A percentile compares a stretch with the other conserved stretches of the same genome.
These are phyloP conservation scores for Plasmopara viticola DNA, from an alignment of 352 stramenopile species.

Conservation along the genomic window DNA sequence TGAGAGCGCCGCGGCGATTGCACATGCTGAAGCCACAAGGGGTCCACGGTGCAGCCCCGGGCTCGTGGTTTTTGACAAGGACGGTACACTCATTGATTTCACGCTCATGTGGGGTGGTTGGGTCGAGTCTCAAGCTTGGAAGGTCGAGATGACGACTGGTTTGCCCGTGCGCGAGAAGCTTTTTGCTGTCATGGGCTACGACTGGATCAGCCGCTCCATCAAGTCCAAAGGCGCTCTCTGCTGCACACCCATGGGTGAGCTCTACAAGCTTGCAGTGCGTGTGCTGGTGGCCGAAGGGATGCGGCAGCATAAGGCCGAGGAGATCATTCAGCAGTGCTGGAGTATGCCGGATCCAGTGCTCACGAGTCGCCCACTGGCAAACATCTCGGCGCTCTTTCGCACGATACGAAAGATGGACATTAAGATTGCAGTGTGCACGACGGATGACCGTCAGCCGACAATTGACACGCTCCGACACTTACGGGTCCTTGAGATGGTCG, in stretches of 20 bases:
- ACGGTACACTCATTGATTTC: slow-evolving; percentile 88
- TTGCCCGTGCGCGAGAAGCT: slow-evolving; percentile 78
- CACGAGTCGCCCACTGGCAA: slow-evolving; percentile 62
- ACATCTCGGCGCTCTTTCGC: slow-evolving; percentile 73
- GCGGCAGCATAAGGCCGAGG: slow-evolving; percentile 45
- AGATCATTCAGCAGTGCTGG: slow-evolving; percentile 74
- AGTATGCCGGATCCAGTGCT: slow-evolving; percentile 73
- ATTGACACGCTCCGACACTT: slow-evolving; percentile 73
- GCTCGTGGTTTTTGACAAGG: slow-evolving; percentile 87
- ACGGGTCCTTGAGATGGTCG: slow-evolving; percentile 66
- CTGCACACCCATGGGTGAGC: slow-evolving; percentile 79
- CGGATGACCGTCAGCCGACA: slow-evolving; percentile 74
- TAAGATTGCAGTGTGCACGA: slow-evolving; percentile 87
- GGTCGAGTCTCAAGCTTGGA: slow-evolving; percentile 80
- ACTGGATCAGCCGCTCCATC: slow-evolving; percentile 78
- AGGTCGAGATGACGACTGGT: slow-evolving; percentile 77
- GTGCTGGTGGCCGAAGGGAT: slow-evolving; percentile 73
- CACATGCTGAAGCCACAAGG: slow-evolving; percentile 17
- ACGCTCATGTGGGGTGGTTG: slow-evolving; percentile 87
- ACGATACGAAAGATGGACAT: slow-evolving; percentile 82
- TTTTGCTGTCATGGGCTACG: slow-evolving; percentile 83
- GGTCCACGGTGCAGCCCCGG: slow-evolving; percentile 43
- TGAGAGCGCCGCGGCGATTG: too few relatives aligned
- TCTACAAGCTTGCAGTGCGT: slow-evolving; percentile 76
- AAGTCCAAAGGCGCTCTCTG: slow-evolving; percentile 77